Conservation (phyloP, 495 filamentous ascomycete species). For the Lindgomyces ingoldianus region DNA sequence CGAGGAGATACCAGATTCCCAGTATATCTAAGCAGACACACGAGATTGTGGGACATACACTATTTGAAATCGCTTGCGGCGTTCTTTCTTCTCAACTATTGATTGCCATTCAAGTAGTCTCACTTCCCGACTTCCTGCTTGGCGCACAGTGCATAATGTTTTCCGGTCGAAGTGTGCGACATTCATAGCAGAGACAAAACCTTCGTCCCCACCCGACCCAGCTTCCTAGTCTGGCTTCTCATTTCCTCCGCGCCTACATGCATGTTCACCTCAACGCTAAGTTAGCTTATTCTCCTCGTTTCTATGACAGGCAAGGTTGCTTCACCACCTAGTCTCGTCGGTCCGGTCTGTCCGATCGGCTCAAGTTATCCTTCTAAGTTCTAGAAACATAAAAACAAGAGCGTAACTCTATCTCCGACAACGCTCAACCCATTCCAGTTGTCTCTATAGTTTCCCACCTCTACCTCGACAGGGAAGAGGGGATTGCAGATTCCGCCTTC, state of each 20-base stretch:
- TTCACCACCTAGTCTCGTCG: not conserved
- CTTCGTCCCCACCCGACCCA: too few relatives aligned
- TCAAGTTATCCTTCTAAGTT: constrained; percentile 21
- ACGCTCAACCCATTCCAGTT: too few relatives aligned
- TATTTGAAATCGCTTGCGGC: too few relatives aligned
- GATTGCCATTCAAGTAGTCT: too few relatives aligned
- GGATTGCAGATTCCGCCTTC: too few relatives aligned
- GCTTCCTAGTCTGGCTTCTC: too few relatives aligned
- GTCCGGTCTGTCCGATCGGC: constrained; percentile 8
- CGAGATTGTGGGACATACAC: not conserved
- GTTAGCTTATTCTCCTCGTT: not conserved
- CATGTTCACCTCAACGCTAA: not conserved
- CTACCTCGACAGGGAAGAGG: too few relatives aligned
- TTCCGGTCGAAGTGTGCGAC: not conserved
- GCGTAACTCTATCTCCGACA: too few relatives aligned
- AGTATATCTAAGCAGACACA: not conserved
- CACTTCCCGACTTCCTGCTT: constrained; percentile 17
- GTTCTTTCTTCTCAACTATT: not conserved
- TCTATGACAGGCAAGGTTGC: not conserved
- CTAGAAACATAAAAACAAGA: not conserved
- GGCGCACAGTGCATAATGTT: constrained; percentile 21
- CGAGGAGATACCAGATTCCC: not conserved
- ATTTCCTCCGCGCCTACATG: not conserved
- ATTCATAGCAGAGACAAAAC: not conserved
- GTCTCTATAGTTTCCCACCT: too few relatives aligned